Conservation (phyloP, 768 basidiomycete genomes). For the Cystofilobasidium macerans region DNA sequence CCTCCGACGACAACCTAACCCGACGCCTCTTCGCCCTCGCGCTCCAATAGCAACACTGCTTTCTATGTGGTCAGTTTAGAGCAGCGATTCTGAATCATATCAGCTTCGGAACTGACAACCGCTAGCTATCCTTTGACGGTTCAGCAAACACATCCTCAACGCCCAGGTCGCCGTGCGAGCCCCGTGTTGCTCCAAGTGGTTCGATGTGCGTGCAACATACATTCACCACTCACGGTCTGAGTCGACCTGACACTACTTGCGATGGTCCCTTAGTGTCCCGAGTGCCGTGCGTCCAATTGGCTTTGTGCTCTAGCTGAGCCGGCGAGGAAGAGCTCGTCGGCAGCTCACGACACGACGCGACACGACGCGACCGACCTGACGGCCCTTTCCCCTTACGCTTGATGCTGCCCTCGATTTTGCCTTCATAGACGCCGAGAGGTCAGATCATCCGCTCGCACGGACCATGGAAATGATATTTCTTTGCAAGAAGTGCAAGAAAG, state of each 20-base stretch:
- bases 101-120: neutral
- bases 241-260: neutral
- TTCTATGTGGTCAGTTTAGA: no score
- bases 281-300: slow-evolving; percentile 51
- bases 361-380: neutral
- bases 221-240: neutral
- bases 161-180: slow-evolving; percentile 92
- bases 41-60: no score
- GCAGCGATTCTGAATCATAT: no score
- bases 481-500: slow-evolving; percentile 88
- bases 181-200: slow-evolving; percentile 97
- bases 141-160: slow-evolving; percentile 90
- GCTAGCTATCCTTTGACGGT: neutral
- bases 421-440: slow-evolving; percentile 54
- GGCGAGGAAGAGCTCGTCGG: no score
- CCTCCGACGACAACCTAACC: no score
- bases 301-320: no score
- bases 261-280: slow-evolving; percentile 49
- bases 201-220: slow-evolving; percentile 46
- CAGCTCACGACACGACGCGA: neutral
- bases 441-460: slow-evolving; percentile 60
- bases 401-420: no score
- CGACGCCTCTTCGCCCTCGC: no score
- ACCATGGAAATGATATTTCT: slow-evolving; percentile 73
- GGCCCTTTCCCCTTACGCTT: neutral